Percentiles rank a stretch among this genome's conserved stretches.
phyloP scores from a whole-genome alignment of 345 rosid species.

The Alliaria petiolata region DNA sequence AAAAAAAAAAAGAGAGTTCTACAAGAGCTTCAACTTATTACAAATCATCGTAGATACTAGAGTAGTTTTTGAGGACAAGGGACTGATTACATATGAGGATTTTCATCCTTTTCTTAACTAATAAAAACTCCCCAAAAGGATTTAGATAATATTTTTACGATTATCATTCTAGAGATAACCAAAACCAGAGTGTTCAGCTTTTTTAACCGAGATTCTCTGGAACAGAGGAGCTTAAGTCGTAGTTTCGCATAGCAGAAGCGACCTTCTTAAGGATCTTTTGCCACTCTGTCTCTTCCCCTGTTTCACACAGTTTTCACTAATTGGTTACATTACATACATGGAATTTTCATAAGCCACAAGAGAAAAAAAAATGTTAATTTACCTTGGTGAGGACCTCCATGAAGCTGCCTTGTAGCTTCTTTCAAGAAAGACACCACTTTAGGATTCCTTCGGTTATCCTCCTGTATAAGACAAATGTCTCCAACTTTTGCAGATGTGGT shows the following conservation, averaged over 20 bases:
- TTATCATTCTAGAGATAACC: background rate
- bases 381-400: conserved; percentile 9
- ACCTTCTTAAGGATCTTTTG: conserved; percentile 6
- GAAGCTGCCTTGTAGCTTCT: conserved; percentile 16
- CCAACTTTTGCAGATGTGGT: conserved; percentile 22
- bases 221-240: background rate
- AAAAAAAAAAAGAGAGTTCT: too few species aligned
- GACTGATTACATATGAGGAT: background rate
- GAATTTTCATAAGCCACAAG: background rate
- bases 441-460: conserved; percentile 9
- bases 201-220: background rate
- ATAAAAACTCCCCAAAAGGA: background rate
- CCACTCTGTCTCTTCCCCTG: conserved; percentile 32
- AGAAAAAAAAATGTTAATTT: background rate
- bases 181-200: background rate
- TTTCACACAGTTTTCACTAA: conserved; percentile 7
- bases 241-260: background rate
- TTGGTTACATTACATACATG: background rate
- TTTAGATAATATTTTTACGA: background rate
- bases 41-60: too few species aligned
- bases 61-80: too few species aligned
- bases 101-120: background rate
- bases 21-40: too few species aligned
- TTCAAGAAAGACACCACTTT: conserved; percentile 17
- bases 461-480: conserved; percentile 21